Conservation (phyloP, 179 eudicot species). For the Drosera spatulata region DNA sequence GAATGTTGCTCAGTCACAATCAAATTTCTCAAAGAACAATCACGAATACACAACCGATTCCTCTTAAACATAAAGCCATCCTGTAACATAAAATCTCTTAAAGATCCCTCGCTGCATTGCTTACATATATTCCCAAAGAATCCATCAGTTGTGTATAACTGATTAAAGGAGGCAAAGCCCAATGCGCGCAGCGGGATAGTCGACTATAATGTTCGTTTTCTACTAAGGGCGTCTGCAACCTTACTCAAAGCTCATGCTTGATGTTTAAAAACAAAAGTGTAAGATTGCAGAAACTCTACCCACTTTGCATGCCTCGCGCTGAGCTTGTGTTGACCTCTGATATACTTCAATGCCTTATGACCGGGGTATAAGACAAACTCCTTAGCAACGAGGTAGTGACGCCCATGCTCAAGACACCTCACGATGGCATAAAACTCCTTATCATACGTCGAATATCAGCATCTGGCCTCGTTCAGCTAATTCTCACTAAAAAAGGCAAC, state of each 20-base stretch:
- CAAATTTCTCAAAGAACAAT: slow-evolving; percentile 4
- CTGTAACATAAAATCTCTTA: background rate
- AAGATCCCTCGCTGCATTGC: too few relatives aligned
- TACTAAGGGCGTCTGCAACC: background rate
- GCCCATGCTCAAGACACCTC: background rate
- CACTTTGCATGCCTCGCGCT: slow-evolving; percentile 7
- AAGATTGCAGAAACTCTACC: slow-evolving; percentile 6
- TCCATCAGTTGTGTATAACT: background rate
- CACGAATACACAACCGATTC: slow-evolving; percentile 2
- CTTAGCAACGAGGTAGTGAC: slow-evolving; percentile 1
- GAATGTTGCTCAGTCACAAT: background rate
- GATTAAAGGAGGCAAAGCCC: slow-evolving; percentile 3
- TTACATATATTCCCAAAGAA: background rate
- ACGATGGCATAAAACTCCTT: slow-evolving; percentile 6
- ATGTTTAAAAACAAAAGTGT: slow-evolving; percentile 4
- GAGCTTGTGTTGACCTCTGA: slow-evolving; percentile 5
- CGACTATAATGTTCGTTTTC: background rate
- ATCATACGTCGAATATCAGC: background rate
- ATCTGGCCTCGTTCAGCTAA: background rate
- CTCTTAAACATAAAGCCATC: slow-evolving; percentile 6
- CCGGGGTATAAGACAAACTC: background rate
- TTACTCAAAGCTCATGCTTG: background rate
- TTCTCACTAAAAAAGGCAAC: background rate
- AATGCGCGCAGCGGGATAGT: background rate
- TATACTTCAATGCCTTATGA: slow-evolving; percentile 3